Conservation (phyloP, 208 protist genomes). For the Acanthamoeba triangularis region DNA sequence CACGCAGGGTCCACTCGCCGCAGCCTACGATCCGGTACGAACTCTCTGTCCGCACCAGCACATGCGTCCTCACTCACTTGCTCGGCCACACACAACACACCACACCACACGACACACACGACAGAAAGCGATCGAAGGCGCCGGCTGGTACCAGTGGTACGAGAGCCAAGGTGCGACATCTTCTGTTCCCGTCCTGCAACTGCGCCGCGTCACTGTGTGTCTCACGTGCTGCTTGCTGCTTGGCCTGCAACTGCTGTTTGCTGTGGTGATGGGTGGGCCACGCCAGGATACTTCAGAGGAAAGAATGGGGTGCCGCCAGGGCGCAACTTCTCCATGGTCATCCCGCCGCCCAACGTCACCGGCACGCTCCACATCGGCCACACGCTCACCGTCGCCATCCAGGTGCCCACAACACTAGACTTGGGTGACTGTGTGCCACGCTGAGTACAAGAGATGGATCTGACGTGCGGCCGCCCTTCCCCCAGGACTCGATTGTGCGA, state of each 20-base stretch:
- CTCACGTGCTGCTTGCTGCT: no score
- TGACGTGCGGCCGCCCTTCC: neutral
- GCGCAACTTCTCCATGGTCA: slow-evolving; percentile 96
- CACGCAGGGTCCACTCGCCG: neutral
- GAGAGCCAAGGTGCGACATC: neutral
- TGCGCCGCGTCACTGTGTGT: neutral
- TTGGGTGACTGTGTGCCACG: slow-evolving; percentile 90
- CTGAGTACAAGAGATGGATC: no score
- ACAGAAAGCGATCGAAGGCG: neutral
- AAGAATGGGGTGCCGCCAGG: neutral
- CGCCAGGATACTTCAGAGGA: neutral
- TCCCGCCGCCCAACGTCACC: slow-evolving; percentile 99
- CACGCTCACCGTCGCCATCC: slow-evolving; percentile 96
- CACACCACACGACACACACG: neutral
- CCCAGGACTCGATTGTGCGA: slow-evolving; percentile 69
- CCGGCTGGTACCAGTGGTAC: slow-evolving; percentile 19
- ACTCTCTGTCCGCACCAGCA: neutral
- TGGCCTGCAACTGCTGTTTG: neutral
- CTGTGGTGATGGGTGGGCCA: neutral
- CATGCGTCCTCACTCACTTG: no score
- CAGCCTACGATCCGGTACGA: slow-evolving; percentile 5
- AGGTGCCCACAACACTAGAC: slow-evolving; percentile 90
- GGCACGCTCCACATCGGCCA: slow-evolving; percentile 99
- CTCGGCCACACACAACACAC: neutral
- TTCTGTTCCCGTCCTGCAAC: neutral